Base-by-base conservation (phyloP, 2,329 filamentous ascomycete species). In the Aspergillus sergii region DNA sequence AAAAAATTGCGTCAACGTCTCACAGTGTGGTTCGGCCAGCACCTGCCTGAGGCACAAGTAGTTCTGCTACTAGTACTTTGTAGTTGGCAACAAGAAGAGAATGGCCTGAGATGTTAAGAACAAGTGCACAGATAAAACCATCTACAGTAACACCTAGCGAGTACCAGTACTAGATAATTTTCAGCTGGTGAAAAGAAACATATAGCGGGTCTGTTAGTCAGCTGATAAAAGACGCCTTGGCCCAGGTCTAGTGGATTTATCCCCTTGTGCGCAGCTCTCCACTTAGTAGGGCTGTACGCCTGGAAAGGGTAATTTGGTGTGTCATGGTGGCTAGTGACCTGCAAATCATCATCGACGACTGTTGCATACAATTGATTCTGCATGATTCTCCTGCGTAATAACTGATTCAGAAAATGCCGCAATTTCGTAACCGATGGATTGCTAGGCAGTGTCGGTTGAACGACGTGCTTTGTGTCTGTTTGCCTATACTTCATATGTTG, bases 281-380 rank as follows among this genome's bases (percentile, higher is more conserved):
- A 69, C 67, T 70, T 69, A 67, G 65, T 68, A 68, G 61, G 65
- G 62, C 65, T 65, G 66, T 63, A 59, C 36, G 45, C 61, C 65
- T 67, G 39, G 36, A 64, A 60, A 57, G 56, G 59, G 65, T 57
- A 58, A 65, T 69, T 69, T 63, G 54, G 63, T 70, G 66, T 70
- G 68, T 70, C 68, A 70, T 69, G 66, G 66, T 70, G 64, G 68
- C 65, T 64, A 66, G 58, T 63, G 59, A 45, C 60, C 65, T 69
- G 65, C 68, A 69, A 68, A 69, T 69, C 68, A 67, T 65, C 62
- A 62, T 62, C 66, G 59, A 48, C 62, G 39, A 57, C 55, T 46
- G 54, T 59, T 45, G 56, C 58, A 61, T 58, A 54, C 51, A 23
- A 64, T 34, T n/a, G 14, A 32, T 46, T 60, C 57, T 63, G 63